Conservation (phyloP, 176 grass and related monocot genomes). For the Hordeum marinum region DNA sequence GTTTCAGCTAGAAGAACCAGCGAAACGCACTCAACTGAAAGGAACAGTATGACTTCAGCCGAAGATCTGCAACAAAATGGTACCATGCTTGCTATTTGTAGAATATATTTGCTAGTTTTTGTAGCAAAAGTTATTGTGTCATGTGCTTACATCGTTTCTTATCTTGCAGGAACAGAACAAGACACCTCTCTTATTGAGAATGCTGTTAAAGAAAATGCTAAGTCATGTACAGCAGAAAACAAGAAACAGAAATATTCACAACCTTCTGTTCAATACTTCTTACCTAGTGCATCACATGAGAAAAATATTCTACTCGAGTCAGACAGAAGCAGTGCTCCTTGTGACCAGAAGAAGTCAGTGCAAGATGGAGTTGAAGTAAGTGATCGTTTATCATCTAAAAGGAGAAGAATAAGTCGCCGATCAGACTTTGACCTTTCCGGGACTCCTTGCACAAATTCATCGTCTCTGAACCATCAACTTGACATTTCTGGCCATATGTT, state of each 20-base stretch:
- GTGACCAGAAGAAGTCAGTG: slow-evolving; percentile 25
- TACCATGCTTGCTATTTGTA: slow-evolving; percentile 16
- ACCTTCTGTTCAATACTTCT: slow-evolving; percentile 16
- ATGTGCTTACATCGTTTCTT: slow-evolving; percentile 21
- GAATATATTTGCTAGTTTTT: slow-evolving; percentile 18
- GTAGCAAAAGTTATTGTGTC: neutral
- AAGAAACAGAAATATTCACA: neutral
- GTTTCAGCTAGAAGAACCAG: slow-evolving; percentile 25
- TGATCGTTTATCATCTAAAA: slow-evolving; percentile 21
- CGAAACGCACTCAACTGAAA: slow-evolving; percentile 18
- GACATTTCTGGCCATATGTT: slow-evolving; percentile 1
- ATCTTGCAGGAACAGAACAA: slow-evolving; percentile 32
- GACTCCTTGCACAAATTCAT: slow-evolving; percentile 29
- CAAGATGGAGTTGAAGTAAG: slow-evolving; percentile 24
- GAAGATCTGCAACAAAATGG: slow-evolving; percentile 20
- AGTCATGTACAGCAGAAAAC: slow-evolving; percentile 22
- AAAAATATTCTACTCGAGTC: slow-evolving; percentile 16
- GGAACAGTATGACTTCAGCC: neutral
- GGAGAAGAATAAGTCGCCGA: slow-evolving; percentile 14
- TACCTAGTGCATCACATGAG: slow-evolving; percentile 11
- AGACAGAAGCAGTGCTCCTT: neutral
- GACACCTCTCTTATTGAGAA: slow-evolving; percentile 20
- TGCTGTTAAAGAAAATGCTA: slow-evolving; percentile 33
- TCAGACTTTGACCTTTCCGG: neutral
- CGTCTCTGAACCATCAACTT: slow-evolving; percentile 3